Evolutionary conservation across 2,329 filamentous ascomycete species (phyloP).

Genomic region (Lachnellula subtilissima): DNA sequence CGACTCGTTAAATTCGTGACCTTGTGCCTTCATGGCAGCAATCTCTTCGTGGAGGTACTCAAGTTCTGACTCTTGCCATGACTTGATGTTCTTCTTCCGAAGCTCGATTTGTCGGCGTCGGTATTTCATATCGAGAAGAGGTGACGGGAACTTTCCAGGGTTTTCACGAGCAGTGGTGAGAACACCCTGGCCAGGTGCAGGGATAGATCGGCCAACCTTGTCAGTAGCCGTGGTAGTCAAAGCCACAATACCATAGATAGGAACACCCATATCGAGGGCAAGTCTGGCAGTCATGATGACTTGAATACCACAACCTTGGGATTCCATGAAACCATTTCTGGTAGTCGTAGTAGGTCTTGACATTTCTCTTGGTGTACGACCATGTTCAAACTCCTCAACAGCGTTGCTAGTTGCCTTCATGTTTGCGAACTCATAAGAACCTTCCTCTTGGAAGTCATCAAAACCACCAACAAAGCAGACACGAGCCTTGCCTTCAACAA

Average conservation of each 20-base stretch:
- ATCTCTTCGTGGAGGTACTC: conserved; percentile 91
- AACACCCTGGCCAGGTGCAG: conserved; percentile 93
- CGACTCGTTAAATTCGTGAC: conserved; percentile 69
- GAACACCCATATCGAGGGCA: conserved; percentile 96
- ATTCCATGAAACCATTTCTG: conserved; percentile 98
- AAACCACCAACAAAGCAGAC: conserved; percentile 98
- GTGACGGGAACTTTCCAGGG: conserved; percentile 87
- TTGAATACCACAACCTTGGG: conserved; percentile 96
- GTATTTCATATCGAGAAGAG: conserved; percentile 96
- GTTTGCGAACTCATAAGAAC: conserved; percentile 99
- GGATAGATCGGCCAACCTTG: conserved; percentile 97
- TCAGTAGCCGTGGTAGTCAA: conserved; percentile 95
- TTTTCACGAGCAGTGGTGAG: conserved; percentile 92
- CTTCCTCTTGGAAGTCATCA: conserved; percentile 98
- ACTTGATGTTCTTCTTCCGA: conserved; percentile 88
- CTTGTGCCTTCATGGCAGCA: conserved; percentile 80
- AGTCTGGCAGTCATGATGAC: conserved; percentile 97
- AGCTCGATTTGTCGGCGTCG: conserved; percentile 90
- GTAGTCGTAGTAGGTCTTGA: conserved; percentile 96
- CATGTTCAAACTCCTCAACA: conserved; percentile 91
- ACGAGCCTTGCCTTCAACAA: conserved; percentile 95
- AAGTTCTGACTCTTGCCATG: conserved; percentile 93
- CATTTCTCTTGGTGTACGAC: conserved; percentile 94
- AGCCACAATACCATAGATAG: conserved; percentile 91
- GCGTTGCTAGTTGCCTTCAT: conserved; percentile 99